Evolutionary conservation across 1,284 basidiomycete species (phyloP).

Genomic region (Fistulina hepatica): DNA sequence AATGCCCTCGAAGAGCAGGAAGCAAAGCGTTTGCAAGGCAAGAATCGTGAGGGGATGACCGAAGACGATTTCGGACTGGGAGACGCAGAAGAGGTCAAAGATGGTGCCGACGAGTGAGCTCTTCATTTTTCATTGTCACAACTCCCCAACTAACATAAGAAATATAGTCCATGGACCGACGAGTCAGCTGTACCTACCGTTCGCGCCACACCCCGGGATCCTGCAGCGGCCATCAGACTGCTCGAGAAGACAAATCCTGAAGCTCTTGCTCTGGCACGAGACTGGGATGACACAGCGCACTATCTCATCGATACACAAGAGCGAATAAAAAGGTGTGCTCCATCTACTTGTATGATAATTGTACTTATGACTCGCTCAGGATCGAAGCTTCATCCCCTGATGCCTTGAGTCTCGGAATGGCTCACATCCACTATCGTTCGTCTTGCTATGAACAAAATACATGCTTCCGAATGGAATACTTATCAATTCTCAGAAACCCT

Average conservation of each 20-base stretch:
- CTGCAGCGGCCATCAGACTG: conserved; percentile 55
- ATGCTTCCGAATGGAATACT: conserved; percentile 6
- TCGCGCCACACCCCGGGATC: conserved; percentile 47
- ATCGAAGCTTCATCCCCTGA: conserved; percentile 37
- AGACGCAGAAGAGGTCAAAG: conserved; percentile 40
- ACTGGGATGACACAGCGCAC: conserved; percentile 60
- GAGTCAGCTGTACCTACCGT: conserved; percentile 25
- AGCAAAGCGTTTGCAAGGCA: conserved; percentile 70
- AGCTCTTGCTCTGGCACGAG: conserved; percentile 60
- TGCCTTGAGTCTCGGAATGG: conserved; percentile 46
- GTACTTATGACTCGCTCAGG: conserved; percentile 26
- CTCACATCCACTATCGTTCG: conserved; percentile 71
- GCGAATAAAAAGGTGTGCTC: conserved; percentile 41
- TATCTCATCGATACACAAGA: conserved; percentile 43
- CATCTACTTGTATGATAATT: background rate
- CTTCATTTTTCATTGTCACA: conserved; percentile 17
- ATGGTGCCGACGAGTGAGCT: conserved; percentile 33
- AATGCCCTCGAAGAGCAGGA: conserved; percentile 84
- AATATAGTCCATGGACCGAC: conserved; percentile 13
- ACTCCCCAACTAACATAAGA: conserved; percentile 1
- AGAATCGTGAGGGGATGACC: conserved; percentile 58
- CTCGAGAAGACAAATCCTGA: conserved; percentile 77
- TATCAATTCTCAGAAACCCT: conserved; percentile 55
- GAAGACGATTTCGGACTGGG: conserved; percentile 83
- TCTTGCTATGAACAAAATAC: conserved; percentile 11